Evolutionary conservation across 2,329 filamentous ascomycete species (phyloP), one percentile per base, ranked within the genome.

Genomic region (Trichothecium sympodiale): DNA sequence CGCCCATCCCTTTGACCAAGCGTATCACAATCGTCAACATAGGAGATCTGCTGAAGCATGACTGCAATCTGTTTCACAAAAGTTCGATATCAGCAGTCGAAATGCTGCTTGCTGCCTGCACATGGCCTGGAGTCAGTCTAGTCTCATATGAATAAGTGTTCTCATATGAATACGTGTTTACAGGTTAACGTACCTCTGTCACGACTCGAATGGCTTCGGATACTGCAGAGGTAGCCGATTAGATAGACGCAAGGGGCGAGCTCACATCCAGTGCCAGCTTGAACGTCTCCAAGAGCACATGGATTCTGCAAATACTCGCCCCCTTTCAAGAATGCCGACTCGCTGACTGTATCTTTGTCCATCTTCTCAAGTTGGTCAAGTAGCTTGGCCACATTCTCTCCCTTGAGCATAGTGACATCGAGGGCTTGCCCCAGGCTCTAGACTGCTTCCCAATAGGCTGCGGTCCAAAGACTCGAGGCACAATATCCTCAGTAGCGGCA

Each of bases 381-480:
- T 32, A 53, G 35, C 40, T 46, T 39, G 16, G 17, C 44, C 25
- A 47, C 40, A 36, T 45, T 45, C 31, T 47, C 45, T 33, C 47
- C 44, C 31, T 50, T 41, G 13, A 50, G 43, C 38, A 46, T 46
- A 31, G 45, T 44, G 38, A 43, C 38, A 34, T 48, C 43, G 38
- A 48, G 39, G 20, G 48, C 44, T 36, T 51, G 39, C 6, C 45
- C 38, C 27, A 52, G 39, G 40, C 43, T 46, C 10, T 46, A 43
- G 28, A 51, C 41, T 37, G 46, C 49, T 36, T 53, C 47, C 30
- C 46, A 44, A 33, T 46, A 52, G 38, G 48, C 49, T 36, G 46
- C 39, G 41, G 43, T 52, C 50, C 47, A 53, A 34, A 52, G 40
- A n/a, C n/a, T n/a, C n/a, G n/a, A n/a, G n/a, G n/a, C n/a, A n/a